Evolutionary conservation across 1,284 basidiomycete species (phyloP).

Genomic region (Ceratobasidium sp.): DNA sequence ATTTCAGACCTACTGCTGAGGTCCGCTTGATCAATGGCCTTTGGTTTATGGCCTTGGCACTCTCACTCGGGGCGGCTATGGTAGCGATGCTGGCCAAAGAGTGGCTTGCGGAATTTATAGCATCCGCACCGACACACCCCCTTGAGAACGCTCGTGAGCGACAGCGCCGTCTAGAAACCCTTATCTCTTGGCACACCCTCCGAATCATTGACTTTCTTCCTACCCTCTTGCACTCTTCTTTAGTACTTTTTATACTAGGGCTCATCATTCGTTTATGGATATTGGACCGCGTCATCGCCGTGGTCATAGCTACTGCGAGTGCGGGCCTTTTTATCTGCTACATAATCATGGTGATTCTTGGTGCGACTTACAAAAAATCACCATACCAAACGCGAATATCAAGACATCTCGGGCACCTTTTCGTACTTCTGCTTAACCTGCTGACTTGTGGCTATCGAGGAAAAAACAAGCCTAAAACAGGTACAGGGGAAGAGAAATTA

Average conservation of each 20-base stretch:
- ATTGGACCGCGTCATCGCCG: background rate
- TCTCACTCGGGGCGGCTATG: too few species aligned
- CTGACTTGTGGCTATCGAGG: background rate
- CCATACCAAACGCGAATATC: background rate
- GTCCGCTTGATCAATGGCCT: constrained; percentile 25
- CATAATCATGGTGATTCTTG: too few species aligned
- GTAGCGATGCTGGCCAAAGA: constrained; percentile 28
- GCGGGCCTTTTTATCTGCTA: too few species aligned
- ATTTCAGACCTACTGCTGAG: background rate
- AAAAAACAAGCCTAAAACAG: too few species aligned
- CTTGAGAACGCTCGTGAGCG: background rate
- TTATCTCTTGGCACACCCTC: background rate
- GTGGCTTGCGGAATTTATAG: constrained; percentile 10
- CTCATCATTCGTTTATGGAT: background rate
- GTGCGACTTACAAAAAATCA: background rate
- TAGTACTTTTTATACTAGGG: constrained; percentile 19
- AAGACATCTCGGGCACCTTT: background rate
- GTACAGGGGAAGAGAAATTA: too few species aligned
- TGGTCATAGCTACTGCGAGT: too few species aligned
- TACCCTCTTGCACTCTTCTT: constrained; percentile 4
- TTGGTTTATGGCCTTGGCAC: constrained; percentile 26
- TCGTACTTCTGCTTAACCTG: background rate
- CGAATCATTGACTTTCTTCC: constrained; percentile 29
- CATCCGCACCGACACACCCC: background rate
- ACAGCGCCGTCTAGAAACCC: background rate